A percentile compares a stretch with the other conserved stretches of the same genome.
phyloP scores from a whole-genome alignment of 169 alveolate species.

The Plasmodium adleri region DNA sequence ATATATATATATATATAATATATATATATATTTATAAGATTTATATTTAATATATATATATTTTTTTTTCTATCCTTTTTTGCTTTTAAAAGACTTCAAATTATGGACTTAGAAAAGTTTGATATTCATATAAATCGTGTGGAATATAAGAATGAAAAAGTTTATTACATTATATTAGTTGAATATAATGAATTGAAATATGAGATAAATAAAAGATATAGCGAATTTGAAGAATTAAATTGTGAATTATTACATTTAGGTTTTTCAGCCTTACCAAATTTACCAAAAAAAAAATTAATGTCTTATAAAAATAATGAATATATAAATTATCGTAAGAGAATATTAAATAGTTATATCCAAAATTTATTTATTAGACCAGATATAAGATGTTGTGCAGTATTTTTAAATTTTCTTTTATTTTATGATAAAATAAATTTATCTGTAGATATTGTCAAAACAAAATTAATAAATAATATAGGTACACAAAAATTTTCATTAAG shows the following conservation, averaged over 20 bases:
- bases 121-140: conserved; percentile 61
- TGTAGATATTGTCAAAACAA: conserved; percentile 44
- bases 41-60: neutral
- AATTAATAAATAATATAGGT: conserved; percentile 61
- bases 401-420: conserved; percentile 68
- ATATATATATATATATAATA: neutral
- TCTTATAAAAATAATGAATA: conserved; percentile 62
- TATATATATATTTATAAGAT: neutral
- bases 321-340: conserved; percentile 49
- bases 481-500: conserved; percentile 56
- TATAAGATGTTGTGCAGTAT: conserved; percentile 62
- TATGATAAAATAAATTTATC: conserved; percentile 71
- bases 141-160: conserved; percentile 38
- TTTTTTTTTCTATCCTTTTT: no score
- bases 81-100: neutral
- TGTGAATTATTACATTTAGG: conserved; percentile 69
- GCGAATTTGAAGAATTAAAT: conserved; percentile 71
- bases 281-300: conserved; percentile 68
- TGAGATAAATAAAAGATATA: conserved; percentile 44
- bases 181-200: conserved; percentile 66
- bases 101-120: conserved; percentile 53
- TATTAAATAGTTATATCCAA: conserved; percentile 44
- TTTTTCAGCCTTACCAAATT: conserved; percentile 65
- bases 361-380: conserved; percentile 67
- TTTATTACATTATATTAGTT: conserved; percentile 52